Conservation (phyloP, 2,329 filamentous ascomycete species). For the Akanthomyces dipterigenus region DNA sequence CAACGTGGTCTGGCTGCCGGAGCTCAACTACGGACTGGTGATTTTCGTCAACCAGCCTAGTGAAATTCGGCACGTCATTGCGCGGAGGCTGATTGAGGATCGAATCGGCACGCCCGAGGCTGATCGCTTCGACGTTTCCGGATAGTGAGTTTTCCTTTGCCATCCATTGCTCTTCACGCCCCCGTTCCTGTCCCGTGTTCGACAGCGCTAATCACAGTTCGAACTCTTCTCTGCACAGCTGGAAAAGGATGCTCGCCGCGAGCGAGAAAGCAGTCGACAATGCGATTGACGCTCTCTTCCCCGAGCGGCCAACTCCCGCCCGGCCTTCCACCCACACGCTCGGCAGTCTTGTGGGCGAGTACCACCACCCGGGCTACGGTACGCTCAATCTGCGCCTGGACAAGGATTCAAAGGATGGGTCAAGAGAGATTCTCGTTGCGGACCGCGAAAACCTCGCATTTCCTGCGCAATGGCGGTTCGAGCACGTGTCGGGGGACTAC, state of each 20-base stretch:
- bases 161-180: neutral
- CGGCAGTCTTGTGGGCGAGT: slow-evolving; percentile 33
- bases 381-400: slow-evolving; percentile 17
- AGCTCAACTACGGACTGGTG: slow-evolving; percentile 25
- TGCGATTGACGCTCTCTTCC: slow-evolving; percentile 30
- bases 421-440: slow-evolving; percentile 18
- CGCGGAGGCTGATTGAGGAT: slow-evolving; percentile 26
- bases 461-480: slow-evolving; percentile 17
- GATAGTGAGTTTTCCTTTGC: slow-evolving; percentile 18
- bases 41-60: slow-evolving; percentile 34
- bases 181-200: neutral
- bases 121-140: slow-evolving; percentile 16
- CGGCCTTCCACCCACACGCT: slow-evolving; percentile 28
- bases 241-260: neutral
- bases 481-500: slow-evolving; percentile 23
- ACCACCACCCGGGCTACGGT: slow-evolving; percentile 37
- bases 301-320: slow-evolving; percentile 27
- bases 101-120: slow-evolving; percentile 18
- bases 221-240: neutral
- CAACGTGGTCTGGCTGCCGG: slow-evolving; percentile 27
- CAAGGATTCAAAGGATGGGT: slow-evolving; percentile 11
- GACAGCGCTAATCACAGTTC: neutral
- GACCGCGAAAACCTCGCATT: slow-evolving; percentile 20
- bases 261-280: slow-evolving; percentile 20
- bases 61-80: slow-evolving; percentile 25